Evolutionary conservation across 306 rosid genomes (phyloP).

Genomic region (Acacia crassicarpa): DNA sequence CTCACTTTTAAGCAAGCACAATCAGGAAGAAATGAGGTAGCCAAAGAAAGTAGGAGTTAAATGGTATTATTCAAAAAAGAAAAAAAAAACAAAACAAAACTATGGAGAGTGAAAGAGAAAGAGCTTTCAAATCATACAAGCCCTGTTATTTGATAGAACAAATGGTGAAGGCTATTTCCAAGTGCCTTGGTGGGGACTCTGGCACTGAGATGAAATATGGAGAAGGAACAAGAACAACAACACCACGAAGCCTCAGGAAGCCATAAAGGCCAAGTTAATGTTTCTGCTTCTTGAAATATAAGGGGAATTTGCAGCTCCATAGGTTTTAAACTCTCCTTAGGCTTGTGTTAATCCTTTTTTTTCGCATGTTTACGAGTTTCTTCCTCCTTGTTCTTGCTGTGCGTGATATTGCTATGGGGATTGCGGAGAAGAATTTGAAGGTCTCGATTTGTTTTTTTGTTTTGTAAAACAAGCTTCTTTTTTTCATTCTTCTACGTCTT

Average conservation of each 20-base stretch:
- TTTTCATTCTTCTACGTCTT: neutral
- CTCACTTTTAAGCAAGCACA: neutral
- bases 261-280: slow-evolving; percentile 47
- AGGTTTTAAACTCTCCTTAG: neutral
- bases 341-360: neutral
- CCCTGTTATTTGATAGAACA: slow-evolving; percentile 44
- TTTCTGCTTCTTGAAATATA: slow-evolving; percentile 21
- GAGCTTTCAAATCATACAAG: slow-evolving; percentile 21
- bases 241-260: slow-evolving; percentile 22
- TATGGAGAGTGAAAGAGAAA: slow-evolving; percentile 41
- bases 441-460: neutral
- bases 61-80: neutral
- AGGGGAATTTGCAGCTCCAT: neutral
- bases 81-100: no score
- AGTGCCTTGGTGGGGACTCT: slow-evolving; percentile 41
- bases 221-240: slow-evolving; percentile 30
- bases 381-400: neutral
- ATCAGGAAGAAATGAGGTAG: neutral
- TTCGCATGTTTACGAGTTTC: neutral
- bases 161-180: slow-evolving; percentile 40
- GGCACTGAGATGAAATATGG: slow-evolving; percentile 6
- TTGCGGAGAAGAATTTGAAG: neutral
- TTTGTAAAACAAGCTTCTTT: neutral
- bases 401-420: neutral
- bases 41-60: neutral